These are phyloP conservation scores for Pseudopediastrum boryanum DNA, from an alignment of 139 green algal species.

Conservation along the genomic window DNA sequence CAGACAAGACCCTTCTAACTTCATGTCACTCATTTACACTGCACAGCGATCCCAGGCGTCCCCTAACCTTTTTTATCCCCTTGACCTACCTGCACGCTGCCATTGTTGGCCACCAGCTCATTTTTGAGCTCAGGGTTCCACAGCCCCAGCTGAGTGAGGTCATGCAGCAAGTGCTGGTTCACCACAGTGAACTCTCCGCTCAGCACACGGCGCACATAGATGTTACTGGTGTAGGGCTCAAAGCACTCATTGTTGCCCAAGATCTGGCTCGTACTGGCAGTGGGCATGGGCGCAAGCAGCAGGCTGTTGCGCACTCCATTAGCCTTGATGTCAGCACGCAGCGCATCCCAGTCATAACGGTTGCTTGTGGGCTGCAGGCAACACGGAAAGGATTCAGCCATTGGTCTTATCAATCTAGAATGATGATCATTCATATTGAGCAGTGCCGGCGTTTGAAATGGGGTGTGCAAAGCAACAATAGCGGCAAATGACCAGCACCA, in stretches of 20 bases:
- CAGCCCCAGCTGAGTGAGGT: conserved; percentile 89
- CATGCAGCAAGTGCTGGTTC: conserved; percentile 97
- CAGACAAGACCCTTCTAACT: background rate
- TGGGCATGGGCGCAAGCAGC: conserved; percentile 98
- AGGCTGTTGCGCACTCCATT: conserved; percentile 97
- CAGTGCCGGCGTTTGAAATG: too few species aligned
- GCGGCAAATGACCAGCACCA: too few species aligned
- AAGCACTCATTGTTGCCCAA: conserved; percentile 99
- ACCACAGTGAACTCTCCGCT: conserved; percentile 94
- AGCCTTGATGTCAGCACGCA: conserved; percentile 77
- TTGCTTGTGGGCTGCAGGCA: conserved; percentile 40
- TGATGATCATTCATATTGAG: too few species aligned
- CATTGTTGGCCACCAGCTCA: conserved; percentile 85
- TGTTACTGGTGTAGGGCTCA: conserved; percentile 99
- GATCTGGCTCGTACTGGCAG: conserved; percentile 92
- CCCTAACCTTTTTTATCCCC: background rate
- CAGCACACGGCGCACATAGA: conserved; percentile 97
- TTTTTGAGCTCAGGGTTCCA: conserved; percentile 96
- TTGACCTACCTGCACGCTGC: conserved; percentile 47
- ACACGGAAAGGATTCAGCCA: background rate
- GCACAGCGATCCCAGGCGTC: background rate
- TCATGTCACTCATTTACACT: background rate
- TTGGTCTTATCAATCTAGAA: too few species aligned
- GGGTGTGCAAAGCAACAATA: too few species aligned
- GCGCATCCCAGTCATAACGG: conserved; percentile 86